These are phyloP conservation scores for Xylaria telfairii DNA, from an alignment of 495 filamentous ascomycete genomes.

Conservation along the genomic window DNA sequence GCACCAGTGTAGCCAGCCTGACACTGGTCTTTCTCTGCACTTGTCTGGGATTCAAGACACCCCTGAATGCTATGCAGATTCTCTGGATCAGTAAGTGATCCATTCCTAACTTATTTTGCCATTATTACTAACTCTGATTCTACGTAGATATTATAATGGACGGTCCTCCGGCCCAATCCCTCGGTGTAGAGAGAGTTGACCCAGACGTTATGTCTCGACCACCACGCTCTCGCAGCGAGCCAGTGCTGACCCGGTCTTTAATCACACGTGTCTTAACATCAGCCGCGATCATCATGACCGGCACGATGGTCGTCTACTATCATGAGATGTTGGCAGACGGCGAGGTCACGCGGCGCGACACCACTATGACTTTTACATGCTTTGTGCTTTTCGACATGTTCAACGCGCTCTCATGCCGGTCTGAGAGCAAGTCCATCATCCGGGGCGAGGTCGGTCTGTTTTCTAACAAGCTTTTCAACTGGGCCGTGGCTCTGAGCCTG, in stretches of 20 bases:
- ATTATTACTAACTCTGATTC: slow-evolving; percentile 31
- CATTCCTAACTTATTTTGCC: background rate
- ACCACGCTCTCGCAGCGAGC: slow-evolving; percentile 80
- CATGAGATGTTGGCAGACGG: slow-evolving; percentile 86
- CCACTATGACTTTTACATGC: slow-evolving; percentile 98
- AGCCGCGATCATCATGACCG: slow-evolving; percentile 85
- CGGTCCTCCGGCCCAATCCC: slow-evolving; percentile 93
- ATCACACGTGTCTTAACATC: slow-evolving; percentile 87
- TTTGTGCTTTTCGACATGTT: slow-evolving; percentile 99
- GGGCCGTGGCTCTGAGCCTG: slow-evolving; percentile 83
- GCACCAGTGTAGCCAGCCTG: slow-evolving; percentile 92
- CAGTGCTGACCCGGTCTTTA: slow-evolving; percentile 82
- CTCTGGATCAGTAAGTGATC: slow-evolving; percentile 91
- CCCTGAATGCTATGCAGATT: slow-evolving; percentile 98
- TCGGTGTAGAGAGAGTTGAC: slow-evolving; percentile 95
- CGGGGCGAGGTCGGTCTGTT: slow-evolving; percentile 83
- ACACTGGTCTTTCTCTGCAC: slow-evolving; percentile 91
- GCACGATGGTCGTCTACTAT: slow-evolving; percentile 88
- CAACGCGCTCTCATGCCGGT: slow-evolving; percentile 92
- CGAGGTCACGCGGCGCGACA: slow-evolving; percentile 87
- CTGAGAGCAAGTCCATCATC: slow-evolving; percentile 86
- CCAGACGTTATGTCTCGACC: slow-evolving; percentile 92
- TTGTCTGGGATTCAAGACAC: slow-evolving; percentile 88
- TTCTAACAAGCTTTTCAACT: slow-evolving; percentile 93
- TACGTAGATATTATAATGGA: slow-evolving; percentile 96